phyloP scores from a whole-genome alignment of 257 asterid species.

The Eucommia ulmoides region DNA sequence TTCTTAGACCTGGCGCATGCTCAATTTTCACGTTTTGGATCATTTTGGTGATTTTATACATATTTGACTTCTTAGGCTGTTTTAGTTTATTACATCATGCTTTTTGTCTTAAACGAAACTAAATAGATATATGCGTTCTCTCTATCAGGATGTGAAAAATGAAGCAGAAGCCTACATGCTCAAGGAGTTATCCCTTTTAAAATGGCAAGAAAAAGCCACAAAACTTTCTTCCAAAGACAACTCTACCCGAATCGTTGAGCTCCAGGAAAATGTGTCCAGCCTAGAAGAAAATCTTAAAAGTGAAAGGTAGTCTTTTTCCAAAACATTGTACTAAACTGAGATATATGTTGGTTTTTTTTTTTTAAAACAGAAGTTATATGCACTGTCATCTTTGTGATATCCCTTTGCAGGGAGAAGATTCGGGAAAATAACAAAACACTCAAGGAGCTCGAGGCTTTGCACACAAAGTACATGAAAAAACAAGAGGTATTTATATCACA shows the following conservation, averaged over 20 bases:
- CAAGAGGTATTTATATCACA: slow-evolving; percentile 53
- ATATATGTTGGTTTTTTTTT: neutral
- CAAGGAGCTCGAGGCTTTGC: slow-evolving; percentile 75
- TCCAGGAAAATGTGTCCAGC: slow-evolving; percentile 44
- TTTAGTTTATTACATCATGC: too few relatives aligned
- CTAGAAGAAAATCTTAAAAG: slow-evolving; percentile 58
- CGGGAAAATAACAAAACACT: slow-evolving; percentile 41
- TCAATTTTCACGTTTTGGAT: too few relatives aligned
- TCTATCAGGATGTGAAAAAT: slow-evolving; percentile 72
- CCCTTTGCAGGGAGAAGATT: slow-evolving; percentile 64
- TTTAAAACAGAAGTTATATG: neutral
- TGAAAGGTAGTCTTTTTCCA: slow-evolving; percentile 44
- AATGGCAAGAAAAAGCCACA: slow-evolving; percentile 95
- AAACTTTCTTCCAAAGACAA: slow-evolving; percentile 65
- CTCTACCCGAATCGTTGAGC: slow-evolving; percentile 34
- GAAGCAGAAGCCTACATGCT: slow-evolving; percentile 97
- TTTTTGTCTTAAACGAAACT: too few relatives aligned
- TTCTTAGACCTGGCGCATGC: too few relatives aligned
- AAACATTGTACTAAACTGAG: too few relatives aligned
- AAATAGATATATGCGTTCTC: too few relatives aligned
- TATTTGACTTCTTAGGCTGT: too few relatives aligned
- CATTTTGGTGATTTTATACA: too few relatives aligned
- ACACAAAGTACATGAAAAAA: slow-evolving; percentile 49
- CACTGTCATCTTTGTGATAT: slow-evolving; percentile 1
- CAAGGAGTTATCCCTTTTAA: slow-evolving; percentile 63